Conservation (phyloP, 2,329 filamentous ascomycete genomes). For the Trichoderma lentiforme region DNA sequence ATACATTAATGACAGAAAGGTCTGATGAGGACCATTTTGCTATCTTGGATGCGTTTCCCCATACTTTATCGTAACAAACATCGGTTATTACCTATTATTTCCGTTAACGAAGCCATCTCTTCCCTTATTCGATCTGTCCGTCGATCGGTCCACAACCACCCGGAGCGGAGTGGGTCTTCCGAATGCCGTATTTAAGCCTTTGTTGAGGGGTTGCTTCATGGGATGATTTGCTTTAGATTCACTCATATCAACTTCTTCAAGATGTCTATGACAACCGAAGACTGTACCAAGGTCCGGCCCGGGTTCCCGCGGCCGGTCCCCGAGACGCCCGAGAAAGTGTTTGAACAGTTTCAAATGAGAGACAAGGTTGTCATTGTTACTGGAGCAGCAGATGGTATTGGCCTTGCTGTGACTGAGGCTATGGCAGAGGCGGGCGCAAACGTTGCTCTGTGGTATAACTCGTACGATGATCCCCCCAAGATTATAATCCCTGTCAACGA, state of each 20-base stretch:
- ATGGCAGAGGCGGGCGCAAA: conserved; percentile 2
- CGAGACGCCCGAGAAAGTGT: not conserved
- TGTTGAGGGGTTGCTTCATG: not conserved
- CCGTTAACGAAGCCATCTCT: not conserved
- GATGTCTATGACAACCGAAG: conserved; percentile 8
- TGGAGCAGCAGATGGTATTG: conserved; percentile 3
- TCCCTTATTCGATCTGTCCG: not conserved
- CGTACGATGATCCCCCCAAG: not conserved
- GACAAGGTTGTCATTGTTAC: conserved; percentile 3
- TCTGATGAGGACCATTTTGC: not conserved
- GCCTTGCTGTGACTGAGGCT: not conserved
- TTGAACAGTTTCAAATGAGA: conserved; percentile 8
- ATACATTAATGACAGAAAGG: not conserved
- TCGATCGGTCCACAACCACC: not conserved
- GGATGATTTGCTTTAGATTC: not conserved
- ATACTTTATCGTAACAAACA: not conserved
- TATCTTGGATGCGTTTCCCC: not conserved
- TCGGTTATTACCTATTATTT: not conserved
- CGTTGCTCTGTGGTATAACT: conserved; percentile 6
- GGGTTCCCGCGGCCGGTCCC: conserved; percentile 3
- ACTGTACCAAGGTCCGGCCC: not conserved
- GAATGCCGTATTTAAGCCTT: not conserved
- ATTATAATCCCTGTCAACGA: too few relatives aligned
- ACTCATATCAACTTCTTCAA: not conserved
- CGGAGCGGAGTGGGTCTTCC: conserved; percentile 1